Conservation (phyloP, 2,329 filamentous ascomycete species). For the Endothia cerciana region DNA sequence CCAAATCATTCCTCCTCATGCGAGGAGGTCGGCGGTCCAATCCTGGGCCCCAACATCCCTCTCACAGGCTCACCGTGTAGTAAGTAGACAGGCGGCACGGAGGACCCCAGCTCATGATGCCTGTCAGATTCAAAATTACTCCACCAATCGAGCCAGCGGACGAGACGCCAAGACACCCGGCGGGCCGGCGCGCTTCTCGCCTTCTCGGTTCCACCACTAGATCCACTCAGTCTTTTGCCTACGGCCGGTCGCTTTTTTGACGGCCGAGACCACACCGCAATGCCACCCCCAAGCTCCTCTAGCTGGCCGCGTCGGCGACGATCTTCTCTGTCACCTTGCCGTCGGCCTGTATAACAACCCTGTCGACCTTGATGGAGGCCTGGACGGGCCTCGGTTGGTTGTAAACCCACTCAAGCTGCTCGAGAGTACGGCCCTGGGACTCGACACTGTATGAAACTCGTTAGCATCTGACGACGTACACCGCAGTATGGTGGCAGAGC, state of each 20-base stretch:
- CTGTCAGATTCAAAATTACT: neutral
- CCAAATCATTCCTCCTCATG: neutral
- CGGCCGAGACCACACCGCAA: neutral
- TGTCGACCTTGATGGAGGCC: conserved; percentile 51
- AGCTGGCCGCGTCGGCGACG: conserved; percentile 28
- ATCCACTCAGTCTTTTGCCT: neutral
- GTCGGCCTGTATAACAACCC: conserved; percentile 50
- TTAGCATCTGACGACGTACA: conserved; percentile 3
- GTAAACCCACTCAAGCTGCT: conserved; percentile 55
- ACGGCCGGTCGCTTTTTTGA: neutral
- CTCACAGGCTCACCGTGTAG: neutral
- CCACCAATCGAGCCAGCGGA: conserved; percentile 10
- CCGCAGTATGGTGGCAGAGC: conserved; percentile 25
- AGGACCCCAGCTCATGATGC: neutral
- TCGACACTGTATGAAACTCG: conserved; percentile 44
- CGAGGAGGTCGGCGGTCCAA: neutral
- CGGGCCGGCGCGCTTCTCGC: neutral
- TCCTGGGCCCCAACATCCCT: neutral
- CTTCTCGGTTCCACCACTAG: neutral
- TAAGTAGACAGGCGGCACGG: neutral
- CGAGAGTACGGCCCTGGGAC: conserved; percentile 53
- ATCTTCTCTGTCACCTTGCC: conserved; percentile 52
- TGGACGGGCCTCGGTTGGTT: conserved; percentile 54
- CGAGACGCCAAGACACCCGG: neutral
- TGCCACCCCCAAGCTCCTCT: neutral